phyloP scores from a whole-genome alignment of 768 basidiomycete species.

The Punctularia strigosozonata region DNA sequence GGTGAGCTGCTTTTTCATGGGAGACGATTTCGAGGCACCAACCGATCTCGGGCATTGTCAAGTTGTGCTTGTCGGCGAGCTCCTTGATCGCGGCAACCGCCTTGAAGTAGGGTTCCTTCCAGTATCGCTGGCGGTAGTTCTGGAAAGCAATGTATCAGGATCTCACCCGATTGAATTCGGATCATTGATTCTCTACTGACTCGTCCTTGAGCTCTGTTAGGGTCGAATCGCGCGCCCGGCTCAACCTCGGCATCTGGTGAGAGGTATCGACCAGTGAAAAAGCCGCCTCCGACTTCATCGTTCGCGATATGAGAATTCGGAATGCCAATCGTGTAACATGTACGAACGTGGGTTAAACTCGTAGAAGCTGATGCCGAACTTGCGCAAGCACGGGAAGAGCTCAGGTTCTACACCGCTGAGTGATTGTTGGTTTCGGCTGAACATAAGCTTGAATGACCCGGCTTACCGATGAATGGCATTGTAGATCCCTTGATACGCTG shows the following conservation, averaged over 20 bases:
- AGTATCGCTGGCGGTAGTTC: conserved; percentile 30
- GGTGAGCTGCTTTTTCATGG: neutral
- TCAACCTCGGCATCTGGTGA: conserved; percentile 27
- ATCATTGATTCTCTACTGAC: no score
- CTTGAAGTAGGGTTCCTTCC: conserved; percentile 19
- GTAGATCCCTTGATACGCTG: conserved; percentile 36
- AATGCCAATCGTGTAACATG: neutral
- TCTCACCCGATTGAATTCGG: no score
- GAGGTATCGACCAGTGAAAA: conserved; percentile 27
- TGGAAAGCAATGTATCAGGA: no score
- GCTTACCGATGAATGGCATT: conserved; percentile 25
- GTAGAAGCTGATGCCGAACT: conserved; percentile 28
- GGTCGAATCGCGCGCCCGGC: conserved; percentile 48
- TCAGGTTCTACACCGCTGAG: conserved; percentile 24
- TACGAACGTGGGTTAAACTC: conserved; percentile 29
- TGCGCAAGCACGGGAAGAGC: conserved; percentile 29
- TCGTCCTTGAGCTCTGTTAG: conserved; percentile 30
- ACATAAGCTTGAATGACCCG: neutral
- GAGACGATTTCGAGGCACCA: neutral
- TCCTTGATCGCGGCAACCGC: conserved; percentile 21
- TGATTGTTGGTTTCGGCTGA: neutral
- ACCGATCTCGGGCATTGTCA: conserved; percentile 28
- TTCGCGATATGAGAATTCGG: neutral
- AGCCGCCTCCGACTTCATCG: conserved; percentile 23
- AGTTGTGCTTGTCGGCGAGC: conserved; percentile 18